Base-by-base conservation (phyloP, 768 basidiomycete genomes). In the Termitomyces sp. region DNA sequence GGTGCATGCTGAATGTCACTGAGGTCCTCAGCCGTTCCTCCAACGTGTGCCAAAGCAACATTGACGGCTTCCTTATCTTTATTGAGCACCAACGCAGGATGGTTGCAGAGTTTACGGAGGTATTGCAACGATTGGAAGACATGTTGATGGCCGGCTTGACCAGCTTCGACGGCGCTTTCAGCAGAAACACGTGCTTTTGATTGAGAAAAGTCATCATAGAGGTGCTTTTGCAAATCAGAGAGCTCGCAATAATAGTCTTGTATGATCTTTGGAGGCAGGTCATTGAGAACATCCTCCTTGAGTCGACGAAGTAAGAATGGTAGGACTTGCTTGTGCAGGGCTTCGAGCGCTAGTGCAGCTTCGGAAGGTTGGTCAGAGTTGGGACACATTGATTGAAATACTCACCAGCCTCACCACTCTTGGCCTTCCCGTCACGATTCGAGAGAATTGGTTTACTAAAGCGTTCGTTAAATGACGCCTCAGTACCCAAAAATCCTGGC, bases 211-310 rank as follows among this genome's bases (percentile, higher is more conserved):
- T 96, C 89, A 66, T 98, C 97, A 67, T 98, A 99, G 17, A 99
- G 81, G 59, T 84, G 78, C 69, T 94, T 94, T 73, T 99, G 97
- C 19, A 98, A 72, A 0, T 94, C 91, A 0, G 96, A 98, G 3
- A 99, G 80, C 67, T 98, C 96, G 76, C 95, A 98, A 67, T 98
- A 95, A 69, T 98, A 98, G 69, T 99, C 97, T 70, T 99, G 97
- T 56, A 99, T 98, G 70, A 99, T 99, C 75, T 99, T 98, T 3
- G 97, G 97, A 1, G 97, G 97, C 2, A 99, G 77, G 67, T 99
- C 97, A 59, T 92, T 74, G 55, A 99, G 75, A 30, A 99, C 97
- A 66, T 99, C 94, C 72, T 99, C 97, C 69, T 99, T 99, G 68
- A 99, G 74, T 23, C 97, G 87, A 42, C 97, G 91, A 15, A 99